Evolutionary conservation across 345 rosid genomes (phyloP), one percentile per base, ranked within the genome.

Genomic region (Corchorus capsularis): DNA sequence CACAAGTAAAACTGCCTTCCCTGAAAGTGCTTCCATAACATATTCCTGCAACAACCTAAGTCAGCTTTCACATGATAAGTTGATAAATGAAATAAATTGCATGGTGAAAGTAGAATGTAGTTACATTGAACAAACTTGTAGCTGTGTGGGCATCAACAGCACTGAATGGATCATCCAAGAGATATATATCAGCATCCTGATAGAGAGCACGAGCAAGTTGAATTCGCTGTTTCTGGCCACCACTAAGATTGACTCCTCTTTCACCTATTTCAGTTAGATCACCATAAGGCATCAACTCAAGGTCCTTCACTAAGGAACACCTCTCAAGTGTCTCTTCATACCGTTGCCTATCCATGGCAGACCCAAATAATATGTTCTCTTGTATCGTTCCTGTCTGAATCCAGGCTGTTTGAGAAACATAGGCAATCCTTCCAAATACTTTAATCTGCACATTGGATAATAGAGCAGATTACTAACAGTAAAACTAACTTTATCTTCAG

Each of bases 121-220:
- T 81, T 89, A 95, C 99, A 79, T 93, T 88, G 70, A 95, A 92
- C 71, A 95, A 89, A 84, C 89, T 92, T 8, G 96, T 84, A 63
- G 99, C 99, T 50, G 99, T 95, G 57, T 93, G 91, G 20, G 98
- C 98, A 87, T 95, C 99, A 71, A 95, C 97, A 4, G 98, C 98
- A 76, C 99, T 95, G 72, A 95, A 95, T 8, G 99, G 98, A 86
- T 95, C 99, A 60, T 93, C 99, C 84, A 95, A 77, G 46, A 95
- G 93, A 72, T 95, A 95, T 43, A 92, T 88, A 78, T 95, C 99
- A 41, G 97, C 97, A 57, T 93, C 86, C 80, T 95, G 94, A 83
- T 95, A 95, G 39, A 95, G 93, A 27, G 99, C 98, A 73, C 97
- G 98, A 52, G 99, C 98, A 63, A 95, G 96, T 82, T 95, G 99